These are phyloP conservation scores for Trichoderma erinaceum DNA, from an alignment of 495 filamentous ascomycete genomes.

Conservation along the genomic window DNA sequence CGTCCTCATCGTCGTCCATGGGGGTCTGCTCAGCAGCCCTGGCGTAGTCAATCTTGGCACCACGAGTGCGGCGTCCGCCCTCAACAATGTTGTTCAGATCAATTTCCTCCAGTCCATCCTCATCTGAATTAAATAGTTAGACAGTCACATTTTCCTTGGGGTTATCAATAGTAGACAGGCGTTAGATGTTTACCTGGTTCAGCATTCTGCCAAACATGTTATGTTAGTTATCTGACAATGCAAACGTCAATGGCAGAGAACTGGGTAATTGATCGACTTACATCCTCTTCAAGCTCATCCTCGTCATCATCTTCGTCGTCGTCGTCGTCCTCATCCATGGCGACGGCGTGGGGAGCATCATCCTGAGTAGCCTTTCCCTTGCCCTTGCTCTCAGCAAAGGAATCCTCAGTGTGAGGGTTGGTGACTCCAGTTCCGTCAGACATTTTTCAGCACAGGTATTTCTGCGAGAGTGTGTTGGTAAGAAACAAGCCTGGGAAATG, in stretches of 20 bases:
- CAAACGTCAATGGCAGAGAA: slow-evolving; percentile 5
- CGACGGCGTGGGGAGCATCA: slow-evolving; percentile 47
- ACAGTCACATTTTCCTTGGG: not conserved
- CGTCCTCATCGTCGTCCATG: slow-evolving; percentile 67
- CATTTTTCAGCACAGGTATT: slow-evolving; percentile 35
- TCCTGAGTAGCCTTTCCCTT: slow-evolving; percentile 55
- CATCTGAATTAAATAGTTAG: slow-evolving; percentile 34
- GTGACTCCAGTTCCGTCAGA: slow-evolving; percentile 28
- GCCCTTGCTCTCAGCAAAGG: slow-evolving; percentile 35
- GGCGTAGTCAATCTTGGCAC: slow-evolving; percentile 73
- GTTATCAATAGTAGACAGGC: slow-evolving; percentile 33
- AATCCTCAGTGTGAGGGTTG: slow-evolving; percentile 22
- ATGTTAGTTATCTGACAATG: slow-evolving; percentile 24
- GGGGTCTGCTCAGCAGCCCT: slow-evolving; percentile 68
- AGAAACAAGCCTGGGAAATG: not conserved
- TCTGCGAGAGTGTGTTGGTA: slow-evolving; percentile 17
- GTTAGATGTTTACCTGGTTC: slow-evolving; percentile 40
- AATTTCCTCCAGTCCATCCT: slow-evolving; percentile 85
- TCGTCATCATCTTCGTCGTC: slow-evolving; percentile 55
- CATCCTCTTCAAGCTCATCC: slow-evolving; percentile 50
- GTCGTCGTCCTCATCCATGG: slow-evolving; percentile 64
- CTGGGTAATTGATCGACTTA: slow-evolving; percentile 29
- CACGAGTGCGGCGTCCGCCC: slow-evolving; percentile 76
- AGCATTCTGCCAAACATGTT: slow-evolving; percentile 22
- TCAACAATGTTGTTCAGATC: slow-evolving; percentile 78